phyloP scores from a whole-genome alignment of 2,329 filamentous ascomycete species.

The Fusarium dlaminii region DNA sequence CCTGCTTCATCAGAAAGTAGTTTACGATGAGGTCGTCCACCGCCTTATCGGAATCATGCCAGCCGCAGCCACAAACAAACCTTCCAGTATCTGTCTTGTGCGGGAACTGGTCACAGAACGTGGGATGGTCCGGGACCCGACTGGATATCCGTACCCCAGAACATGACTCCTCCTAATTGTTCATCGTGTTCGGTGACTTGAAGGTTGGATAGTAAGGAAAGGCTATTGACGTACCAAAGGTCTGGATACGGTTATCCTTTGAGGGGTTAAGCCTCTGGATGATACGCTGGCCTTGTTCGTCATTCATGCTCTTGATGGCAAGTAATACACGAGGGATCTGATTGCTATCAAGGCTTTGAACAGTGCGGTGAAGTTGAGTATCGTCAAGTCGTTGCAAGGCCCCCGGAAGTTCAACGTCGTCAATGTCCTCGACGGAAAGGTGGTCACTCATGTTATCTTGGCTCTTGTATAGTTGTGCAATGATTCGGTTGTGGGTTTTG shows the following conservation, averaged over 20 bases:
- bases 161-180: neutral
- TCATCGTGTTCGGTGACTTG: rapidly evolving
- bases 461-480: no score
- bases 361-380: neutral
- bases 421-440: neutral
- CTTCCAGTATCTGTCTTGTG: neutral
- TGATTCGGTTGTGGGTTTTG: rapidly evolving
- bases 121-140: neutral
- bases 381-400: neutral
- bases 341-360: neutral
- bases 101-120: neutral
- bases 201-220: rapidly evolving
- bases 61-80: neutral
- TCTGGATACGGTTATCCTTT: neutral
- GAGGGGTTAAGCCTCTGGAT: neutral
- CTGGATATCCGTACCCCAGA: neutral
- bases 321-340: neutral
- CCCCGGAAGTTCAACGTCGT: neutral
- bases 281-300: neutral
- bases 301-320: neutral
- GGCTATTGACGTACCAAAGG: neutral
- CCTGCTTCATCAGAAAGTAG: neutral
- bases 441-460: neutral
- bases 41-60: neutral
- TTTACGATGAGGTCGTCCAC: neutral